Conservation (phyloP, 2,329 filamentous ascomycete species). For the Scortechinia acanthostroma region DNA sequence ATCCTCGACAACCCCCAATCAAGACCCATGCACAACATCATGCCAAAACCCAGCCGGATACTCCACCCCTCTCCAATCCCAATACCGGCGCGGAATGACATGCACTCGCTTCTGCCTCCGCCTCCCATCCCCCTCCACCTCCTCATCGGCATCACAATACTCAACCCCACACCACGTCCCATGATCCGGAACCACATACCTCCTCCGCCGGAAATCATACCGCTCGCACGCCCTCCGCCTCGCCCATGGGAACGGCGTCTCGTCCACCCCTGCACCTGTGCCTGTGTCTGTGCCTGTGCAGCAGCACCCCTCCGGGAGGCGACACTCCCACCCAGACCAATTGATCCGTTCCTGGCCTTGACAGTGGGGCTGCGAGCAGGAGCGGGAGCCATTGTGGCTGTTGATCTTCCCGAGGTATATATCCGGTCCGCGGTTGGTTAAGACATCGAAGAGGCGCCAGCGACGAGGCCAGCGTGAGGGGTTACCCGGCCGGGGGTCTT, state of each 20-base stretch:
- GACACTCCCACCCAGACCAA: neutral
- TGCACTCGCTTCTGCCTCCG: conserved; percentile 8
- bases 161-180: conserved; percentile 16
- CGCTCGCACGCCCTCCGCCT: conserved; percentile 10
- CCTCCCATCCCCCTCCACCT: conserved; percentile 3
- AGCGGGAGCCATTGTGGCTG: neutral
- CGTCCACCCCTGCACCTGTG: conserved; percentile 2
- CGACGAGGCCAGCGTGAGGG: conserved; percentile 15
- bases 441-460: conserved; percentile 9
- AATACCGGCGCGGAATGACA: conserved; percentile 11
- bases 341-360: neutral
- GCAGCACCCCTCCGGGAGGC: too few species aligned
- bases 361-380: too few species aligned
- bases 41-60: conserved; percentile 8
- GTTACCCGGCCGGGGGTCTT: conserved; percentile 22
- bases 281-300: neutral
- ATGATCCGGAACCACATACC: conserved; percentile 10
- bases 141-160: conserved; percentile 12
- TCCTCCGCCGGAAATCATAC: conserved; percentile 21
- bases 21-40: conserved; percentile 8
- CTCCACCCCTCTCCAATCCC: neutral
- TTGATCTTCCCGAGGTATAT: neutral
- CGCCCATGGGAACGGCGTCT: conserved; percentile 9
- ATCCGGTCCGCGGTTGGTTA: neutral
- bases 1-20: conserved; percentile 1